Evolutionary conservation across 2,329 filamentous ascomycete species (phyloP), one percentile per base, ranked within the genome.

Genomic region (Apiospora pterosperma): DNA sequence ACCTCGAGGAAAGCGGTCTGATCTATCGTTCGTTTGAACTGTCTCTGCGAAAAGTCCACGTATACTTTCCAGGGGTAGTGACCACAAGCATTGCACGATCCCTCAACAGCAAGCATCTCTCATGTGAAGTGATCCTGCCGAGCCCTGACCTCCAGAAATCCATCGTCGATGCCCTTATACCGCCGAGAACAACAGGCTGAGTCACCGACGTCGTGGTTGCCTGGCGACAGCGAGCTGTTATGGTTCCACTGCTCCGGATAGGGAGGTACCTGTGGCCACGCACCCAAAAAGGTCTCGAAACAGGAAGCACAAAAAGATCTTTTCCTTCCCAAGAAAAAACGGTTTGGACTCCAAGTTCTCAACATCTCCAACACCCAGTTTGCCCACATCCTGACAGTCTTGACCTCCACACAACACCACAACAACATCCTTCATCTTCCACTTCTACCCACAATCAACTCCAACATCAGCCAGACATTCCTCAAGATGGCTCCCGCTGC

Each of bases 401-500:
- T 23, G 8, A 8, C 8, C 2, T 11, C 10, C 41, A 42, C 41
- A 42, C 41, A 4, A 11, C n/a, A 10, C 10, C 41, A 42, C 12
- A 28, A 12, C 23, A 55, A 34, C 25, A 19, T 10, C 39, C 19
- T 16, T 28, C 23, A 28, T 52, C 12, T 19, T 28, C 7, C 16
- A 8, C 23, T 8, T 10, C 44, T 19, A 23, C 31, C 36, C 55
- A 3, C 19, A 36, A 5, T n/a, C 19, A 25, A 39, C 23, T 44
- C 25, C 6, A 42, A 2, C 39, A 48, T 23, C 60, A 36, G 23
- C 23, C 36, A 19, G 7, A 39, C 36, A n/a, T 19, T 11, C 8
- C 25, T 11, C 25, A 55, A 55, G 48, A 55, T 55, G 85, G 78
- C 84, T 68, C 73, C 75, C 42, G 74, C 79, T 65, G 77, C 78